Evolutionary conservation across 441 rosid genomes (phyloP).

Genomic region (Breynia disticha): DNA sequence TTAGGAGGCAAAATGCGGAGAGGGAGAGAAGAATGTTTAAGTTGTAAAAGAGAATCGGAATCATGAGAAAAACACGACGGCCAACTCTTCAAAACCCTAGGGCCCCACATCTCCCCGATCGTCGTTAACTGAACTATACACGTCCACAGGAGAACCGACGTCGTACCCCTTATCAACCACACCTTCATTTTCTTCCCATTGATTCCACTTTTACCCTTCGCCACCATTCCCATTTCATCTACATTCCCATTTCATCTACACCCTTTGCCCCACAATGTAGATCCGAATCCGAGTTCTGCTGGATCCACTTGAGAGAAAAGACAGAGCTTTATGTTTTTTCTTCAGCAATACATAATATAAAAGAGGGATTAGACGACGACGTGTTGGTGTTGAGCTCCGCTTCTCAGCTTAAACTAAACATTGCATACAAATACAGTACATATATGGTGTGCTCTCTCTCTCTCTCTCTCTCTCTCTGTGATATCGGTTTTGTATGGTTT

Average conservation of each 20-base stretch:
- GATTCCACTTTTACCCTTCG: constrained; percentile 7
- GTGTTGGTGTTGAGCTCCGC: constrained; percentile 1
- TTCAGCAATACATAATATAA: no score
- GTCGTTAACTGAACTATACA: constrained; percentile 5
- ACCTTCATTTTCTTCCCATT: constrained; percentile 55
- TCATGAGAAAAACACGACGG: constrained; percentile 61
- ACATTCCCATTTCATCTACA: constrained; percentile 17
- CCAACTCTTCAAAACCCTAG: constrained; percentile 18
- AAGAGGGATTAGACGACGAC: no score
- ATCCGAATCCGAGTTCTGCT: background rate
- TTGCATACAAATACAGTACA: no score
- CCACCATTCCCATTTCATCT: constrained; percentile 24
- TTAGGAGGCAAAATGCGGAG: constrained; percentile 54
- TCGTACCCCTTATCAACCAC: constrained; percentile 83
- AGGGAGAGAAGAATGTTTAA: constrained; percentile 35
- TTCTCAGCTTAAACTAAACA: no score
- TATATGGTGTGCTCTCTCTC: no score
- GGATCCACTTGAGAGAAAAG: background rate
- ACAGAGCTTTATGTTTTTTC: no score
- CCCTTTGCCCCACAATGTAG: background rate
- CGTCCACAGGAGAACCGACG: constrained; percentile 39
- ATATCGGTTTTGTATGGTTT: no score
- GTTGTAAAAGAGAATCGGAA: constrained; percentile 28
- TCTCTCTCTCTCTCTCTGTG: no score
- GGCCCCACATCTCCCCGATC: constrained; percentile 4